These are phyloP conservation scores for Sporisorium sorghi DNA, from an alignment of 1,284 basidiomycete species.

Conservation along the genomic window DNA sequence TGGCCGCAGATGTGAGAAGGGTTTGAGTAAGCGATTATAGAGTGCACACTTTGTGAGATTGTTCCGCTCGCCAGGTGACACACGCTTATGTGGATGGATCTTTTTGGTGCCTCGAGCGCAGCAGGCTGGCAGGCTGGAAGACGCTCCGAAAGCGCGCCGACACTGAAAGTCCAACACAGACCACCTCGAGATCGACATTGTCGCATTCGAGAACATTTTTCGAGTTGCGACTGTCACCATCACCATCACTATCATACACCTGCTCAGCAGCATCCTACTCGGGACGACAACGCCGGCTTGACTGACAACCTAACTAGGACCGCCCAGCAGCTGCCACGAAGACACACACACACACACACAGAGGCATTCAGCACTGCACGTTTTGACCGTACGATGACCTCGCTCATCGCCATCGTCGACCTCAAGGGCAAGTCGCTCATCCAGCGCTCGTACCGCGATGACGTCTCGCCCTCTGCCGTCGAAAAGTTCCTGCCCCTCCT, in stretches of 20 bases:
- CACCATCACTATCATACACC: too few species aligned
- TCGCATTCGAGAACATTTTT: too few species aligned
- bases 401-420: conserved; percentile 88
- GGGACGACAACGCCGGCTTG: too few species aligned
- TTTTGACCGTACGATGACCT: conserved; percentile 65
- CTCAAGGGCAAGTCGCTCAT: conserved; percentile 98
- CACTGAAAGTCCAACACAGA: conserved; percentile 29
- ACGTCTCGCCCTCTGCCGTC: conserved; percentile 87
- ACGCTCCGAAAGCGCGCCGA: conserved; percentile 11
- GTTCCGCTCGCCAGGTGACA: neutral
- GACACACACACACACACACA: neutral
- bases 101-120: too few species aligned
- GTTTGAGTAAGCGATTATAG: too few species aligned
- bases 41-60: too few species aligned
- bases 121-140: conserved; percentile 16
- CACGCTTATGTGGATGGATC: neutral
- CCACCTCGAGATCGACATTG: conserved; percentile 7
- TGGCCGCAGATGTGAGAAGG: conserved; percentile 76
- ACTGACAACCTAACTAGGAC: neutral
- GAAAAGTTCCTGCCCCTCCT: conserved; percentile 94
- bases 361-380: neutral
- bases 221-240: too few species aligned
- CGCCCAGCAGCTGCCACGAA: neutral
- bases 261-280: too few species aligned
- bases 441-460: conserved; percentile 96